Evolutionary conservation across 345 rosid species (phyloP).

Genomic region (Anastatica hierochuntica): DNA sequence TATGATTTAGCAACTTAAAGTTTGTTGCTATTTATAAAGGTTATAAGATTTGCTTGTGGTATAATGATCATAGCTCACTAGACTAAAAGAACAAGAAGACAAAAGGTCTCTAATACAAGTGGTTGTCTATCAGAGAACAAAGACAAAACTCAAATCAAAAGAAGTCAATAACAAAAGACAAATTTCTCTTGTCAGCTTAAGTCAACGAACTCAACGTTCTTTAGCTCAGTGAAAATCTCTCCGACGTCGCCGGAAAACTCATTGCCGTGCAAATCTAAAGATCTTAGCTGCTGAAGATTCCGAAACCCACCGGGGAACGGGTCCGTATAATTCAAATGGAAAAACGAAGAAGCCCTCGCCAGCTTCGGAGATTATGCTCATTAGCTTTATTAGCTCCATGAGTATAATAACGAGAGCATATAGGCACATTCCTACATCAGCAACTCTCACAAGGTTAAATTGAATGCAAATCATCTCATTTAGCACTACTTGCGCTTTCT

Average conservation of each 20-base stretch:
- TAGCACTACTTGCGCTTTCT: no score
- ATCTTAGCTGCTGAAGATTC: constrained; percentile 69
- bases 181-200: constrained; percentile 52
- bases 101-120: no score
- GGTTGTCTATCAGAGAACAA: not conserved
- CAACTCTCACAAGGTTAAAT: no score
- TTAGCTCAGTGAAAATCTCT: constrained; percentile 40
- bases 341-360: no score
- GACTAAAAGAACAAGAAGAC: no score
- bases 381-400: no score
- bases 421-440: no score
- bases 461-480: no score
- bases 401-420: no score
- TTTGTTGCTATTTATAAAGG: constrained; percentile 2
- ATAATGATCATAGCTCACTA: no score
- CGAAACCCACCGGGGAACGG: constrained; percentile 53
- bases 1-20: constrained; percentile 16
- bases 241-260: constrained; percentile 46
- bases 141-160: not conserved
- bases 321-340: no score
- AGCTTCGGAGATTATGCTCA: no score
- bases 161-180: constrained; percentile 5
- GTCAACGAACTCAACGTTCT: constrained; percentile 71
- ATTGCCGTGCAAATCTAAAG: constrained; percentile 62
- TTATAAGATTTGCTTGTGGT: not conserved